Evolutionary conservation across 1,284 basidiomycete genomes (phyloP), one percentile per base, ranked within the genome.

Genomic region (Acaromyces ingoldii): DNA sequence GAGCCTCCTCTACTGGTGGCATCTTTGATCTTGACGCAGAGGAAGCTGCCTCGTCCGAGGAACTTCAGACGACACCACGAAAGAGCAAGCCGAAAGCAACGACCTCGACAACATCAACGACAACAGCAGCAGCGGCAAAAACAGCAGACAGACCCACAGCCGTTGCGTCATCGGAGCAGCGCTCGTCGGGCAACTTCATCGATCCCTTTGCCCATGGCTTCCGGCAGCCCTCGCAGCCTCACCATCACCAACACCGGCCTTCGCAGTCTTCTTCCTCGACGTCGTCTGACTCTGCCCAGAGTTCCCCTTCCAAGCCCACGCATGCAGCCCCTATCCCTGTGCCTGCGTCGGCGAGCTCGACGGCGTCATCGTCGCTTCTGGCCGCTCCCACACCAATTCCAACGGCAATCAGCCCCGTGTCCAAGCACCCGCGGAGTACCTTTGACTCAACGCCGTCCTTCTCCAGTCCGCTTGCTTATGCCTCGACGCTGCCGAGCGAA

Each of bases 401-500:
- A 15, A 19, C 13, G 11, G 24, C 31, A 6, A 51, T 28, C 37
- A 34, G 40, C 25, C 36, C 53, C n/a, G 53, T 43, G 4, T n/a
- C 39, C 25, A 44, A 48, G 26, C 38, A 40, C 9, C 21, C 40
- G 24, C 17, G 43, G 28, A 45, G 33, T 31, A 44, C 49, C 2
- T 59, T 53, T 36, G 54, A 56, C 56, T 67, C 47, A 17, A 55
- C 63, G 13, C 71, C 71, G 1, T 72, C 69, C 41, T 72, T 72
- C 25, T 72, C 70, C 15, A 74, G 71, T 31, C 71, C 71, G 25
- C 63, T 74, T 34, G 71, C 71, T 6, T 62, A 69, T 38, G 63
- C 67, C 10, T 63, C 65, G 11, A 63, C 60, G 34, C 49, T 74
- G 11, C 63, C 70, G 6, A 45, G 13, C 22, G n/a, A n/a, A n/a